These are phyloP conservation scores for Daldinia sp. DNA, from an alignment of 2,329 filamentous ascomycete species.

Conservation along the genomic window DNA sequence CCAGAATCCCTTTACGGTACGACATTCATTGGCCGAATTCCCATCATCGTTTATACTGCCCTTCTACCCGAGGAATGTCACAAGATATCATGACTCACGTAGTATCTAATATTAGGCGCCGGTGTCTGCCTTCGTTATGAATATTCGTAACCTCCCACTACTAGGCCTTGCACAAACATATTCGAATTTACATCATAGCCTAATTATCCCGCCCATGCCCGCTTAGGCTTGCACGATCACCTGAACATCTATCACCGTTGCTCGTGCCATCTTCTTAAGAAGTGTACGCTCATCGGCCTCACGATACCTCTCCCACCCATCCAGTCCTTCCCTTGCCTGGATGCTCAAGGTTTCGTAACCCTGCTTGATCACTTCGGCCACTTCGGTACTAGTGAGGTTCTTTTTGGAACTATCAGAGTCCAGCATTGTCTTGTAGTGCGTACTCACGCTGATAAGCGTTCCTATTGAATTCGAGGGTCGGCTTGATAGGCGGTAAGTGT, in stretches of 20 bases:
- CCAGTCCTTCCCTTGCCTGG: conserved; percentile 84
- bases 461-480: conserved; percentile 76
- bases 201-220: not conserved
- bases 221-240: conserved; percentile 56
- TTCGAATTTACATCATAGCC: not conserved
- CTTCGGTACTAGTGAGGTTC: conserved; percentile 81
- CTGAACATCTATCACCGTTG: conserved; percentile 71
- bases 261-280: conserved; percentile 86
- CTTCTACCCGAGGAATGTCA: no score
- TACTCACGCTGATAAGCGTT: conserved; percentile 81
- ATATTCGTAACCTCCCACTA: not conserved
- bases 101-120: no score
- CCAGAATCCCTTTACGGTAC: not conserved
- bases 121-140: not conserved
- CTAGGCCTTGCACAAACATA: not conserved
- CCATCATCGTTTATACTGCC: not conserved
- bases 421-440: conserved; percentile 87
- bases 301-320: conserved; percentile 84
- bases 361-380: conserved; percentile 91
- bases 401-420: conserved; percentile 61
- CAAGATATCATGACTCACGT: no score
- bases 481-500: conserved; percentile 71
- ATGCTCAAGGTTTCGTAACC: conserved; percentile 96
- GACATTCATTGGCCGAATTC: not conserved
- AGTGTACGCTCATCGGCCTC: conserved; percentile 86